These are phyloP conservation scores for Lodderomyces jiufengensis DNA, from an alignment of 1,139 yeast species.

Conservation along the genomic window DNA sequence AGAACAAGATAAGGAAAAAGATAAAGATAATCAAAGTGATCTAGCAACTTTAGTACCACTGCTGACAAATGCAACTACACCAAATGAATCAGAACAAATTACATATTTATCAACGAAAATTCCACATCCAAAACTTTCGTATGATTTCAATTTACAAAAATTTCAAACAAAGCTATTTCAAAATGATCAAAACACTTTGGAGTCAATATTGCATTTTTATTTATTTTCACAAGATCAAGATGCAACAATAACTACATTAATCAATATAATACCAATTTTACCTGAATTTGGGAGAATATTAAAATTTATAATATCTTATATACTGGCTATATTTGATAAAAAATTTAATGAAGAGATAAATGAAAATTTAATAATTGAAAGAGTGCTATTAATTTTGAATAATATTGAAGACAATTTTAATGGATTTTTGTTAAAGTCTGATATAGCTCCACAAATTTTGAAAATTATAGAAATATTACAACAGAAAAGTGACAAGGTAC, in stretches of 20 bases:
- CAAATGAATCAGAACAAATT: conserved; percentile 12
- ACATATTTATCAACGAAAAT: conserved; percentile 30
- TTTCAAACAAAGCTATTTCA: conserved; percentile 13
- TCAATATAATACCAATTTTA: conserved; percentile 61
- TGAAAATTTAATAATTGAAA: conserved; percentile 30
- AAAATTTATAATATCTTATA: conserved; percentile 27
- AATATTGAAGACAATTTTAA: conserved; percentile 33
- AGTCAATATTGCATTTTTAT: conserved; percentile 71
- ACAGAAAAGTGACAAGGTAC: conserved; percentile 9
- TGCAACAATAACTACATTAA: conserved; percentile 39
- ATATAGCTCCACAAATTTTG: conserved; percentile 38
- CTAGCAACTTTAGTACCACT: conserved; percentile 1
- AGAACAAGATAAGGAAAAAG: neutral
- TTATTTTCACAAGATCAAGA: conserved; percentile 40
- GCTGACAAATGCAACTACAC: conserved; percentile 3
- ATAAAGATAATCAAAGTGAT: neutral
- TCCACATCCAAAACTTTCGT: conserved; percentile 64
- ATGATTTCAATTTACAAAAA: conserved; percentile 44
- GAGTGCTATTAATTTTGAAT: conserved; percentile 36
- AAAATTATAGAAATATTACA: conserved; percentile 30
- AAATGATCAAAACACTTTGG: conserved; percentile 39
- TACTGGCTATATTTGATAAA: conserved; percentile 20
- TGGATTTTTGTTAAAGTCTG: conserved; percentile 39
- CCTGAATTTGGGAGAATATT: conserved; percentile 57
- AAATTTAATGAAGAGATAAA: conserved; percentile 22